Conservation (phyloP, 1,284 basidiomycete genomes). For the Coniferiporia weirii region DNA sequence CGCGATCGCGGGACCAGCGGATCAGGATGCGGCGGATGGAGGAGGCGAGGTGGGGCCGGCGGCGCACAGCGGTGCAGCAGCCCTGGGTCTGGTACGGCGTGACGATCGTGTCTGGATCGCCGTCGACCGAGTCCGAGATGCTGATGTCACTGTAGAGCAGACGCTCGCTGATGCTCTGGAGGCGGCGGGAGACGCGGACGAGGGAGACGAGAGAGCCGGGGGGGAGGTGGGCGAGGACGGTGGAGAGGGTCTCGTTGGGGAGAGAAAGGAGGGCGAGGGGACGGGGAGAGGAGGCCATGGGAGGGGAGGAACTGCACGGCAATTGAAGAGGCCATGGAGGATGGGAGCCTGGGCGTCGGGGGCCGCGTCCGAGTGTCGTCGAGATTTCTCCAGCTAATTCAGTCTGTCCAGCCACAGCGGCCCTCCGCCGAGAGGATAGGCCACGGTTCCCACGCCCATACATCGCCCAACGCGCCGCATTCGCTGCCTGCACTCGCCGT, state of each 20-base stretch:
- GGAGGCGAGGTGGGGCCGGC: constrained; percentile 40
- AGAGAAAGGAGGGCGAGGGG: constrained; percentile 26
- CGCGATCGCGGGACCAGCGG: constrained; percentile 36
- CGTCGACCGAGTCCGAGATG: constrained; percentile 35
- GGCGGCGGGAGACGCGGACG: constrained; percentile 42
- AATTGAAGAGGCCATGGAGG: not conserved
- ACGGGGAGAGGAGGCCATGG: not conserved
- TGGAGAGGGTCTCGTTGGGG: constrained; percentile 54
- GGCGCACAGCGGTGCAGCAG: constrained; percentile 49
- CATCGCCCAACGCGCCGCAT: not conserved
- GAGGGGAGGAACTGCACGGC: not conserved
- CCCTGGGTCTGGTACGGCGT: constrained; percentile 39
- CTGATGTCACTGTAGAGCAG: constrained; percentile 48
- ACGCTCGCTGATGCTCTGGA: constrained; percentile 52
- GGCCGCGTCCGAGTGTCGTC: constrained; percentile 12
- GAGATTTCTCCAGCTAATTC: constrained; percentile 18
- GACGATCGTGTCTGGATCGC: constrained; percentile 33
- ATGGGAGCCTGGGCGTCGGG: not conserved
- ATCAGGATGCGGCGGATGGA: constrained; percentile 43
- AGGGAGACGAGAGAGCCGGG: constrained; percentile 36
- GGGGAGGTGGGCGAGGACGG: constrained; percentile 44
- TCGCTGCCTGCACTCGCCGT: not conserved
- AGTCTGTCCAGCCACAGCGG: not conserved
- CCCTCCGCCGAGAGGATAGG: not conserved
- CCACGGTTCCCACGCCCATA: not conserved